Conservation (phyloP, 305 asterid species). For the Plantago coronopus region DNA sequence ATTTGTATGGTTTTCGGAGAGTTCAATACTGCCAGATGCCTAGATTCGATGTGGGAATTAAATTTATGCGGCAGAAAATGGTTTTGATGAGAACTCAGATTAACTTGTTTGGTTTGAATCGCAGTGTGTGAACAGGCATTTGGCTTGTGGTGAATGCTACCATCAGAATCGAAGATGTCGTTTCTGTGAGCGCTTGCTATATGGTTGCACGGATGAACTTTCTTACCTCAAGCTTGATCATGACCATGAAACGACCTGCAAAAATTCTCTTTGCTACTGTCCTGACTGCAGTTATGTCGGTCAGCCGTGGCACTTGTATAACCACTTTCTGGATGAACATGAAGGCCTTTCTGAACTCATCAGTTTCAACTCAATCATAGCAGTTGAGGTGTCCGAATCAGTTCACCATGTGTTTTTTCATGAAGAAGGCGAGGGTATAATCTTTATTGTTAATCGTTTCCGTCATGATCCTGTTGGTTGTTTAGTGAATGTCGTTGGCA, state of each 20-base stretch:
- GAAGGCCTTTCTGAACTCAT: conserved; percentile 15
- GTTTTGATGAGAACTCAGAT: too few relatives aligned
- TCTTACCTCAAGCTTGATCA: conserved; percentile 30
- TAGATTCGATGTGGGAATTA: too few relatives aligned
- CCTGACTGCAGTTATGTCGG: conserved; percentile 46
- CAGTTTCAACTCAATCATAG: conserved; percentile 12
- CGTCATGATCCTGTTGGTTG: conserved; percentile 33
- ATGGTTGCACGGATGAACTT: conserved; percentile 53
- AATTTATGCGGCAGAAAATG: too few relatives aligned
- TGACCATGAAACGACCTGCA: conserved; percentile 38
- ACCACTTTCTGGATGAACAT: conserved; percentile 43
- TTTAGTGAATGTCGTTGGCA: conserved; percentile 34
- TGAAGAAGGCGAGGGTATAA: conserved; percentile 21
- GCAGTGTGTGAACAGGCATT: conserved; percentile 67
- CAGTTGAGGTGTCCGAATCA: conserved; percentile 28
- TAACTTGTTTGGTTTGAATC: too few relatives aligned
- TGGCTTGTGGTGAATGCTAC: conserved; percentile 70
- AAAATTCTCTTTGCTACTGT: conserved; percentile 44
- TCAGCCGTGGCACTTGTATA: conserved; percentile 29
- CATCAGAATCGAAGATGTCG: conserved; percentile 29
- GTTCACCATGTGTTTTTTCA: conserved; percentile 37
- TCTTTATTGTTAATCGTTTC: conserved; percentile 46
- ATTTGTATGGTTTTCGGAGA: too few relatives aligned
- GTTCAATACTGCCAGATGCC: too few relatives aligned
- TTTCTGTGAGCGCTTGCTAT: conserved; percentile 40